Base-by-base conservation (phyloP, 2,329 filamentous ascomycete genomes). In the Scleromitrula shiraiana region DNA sequence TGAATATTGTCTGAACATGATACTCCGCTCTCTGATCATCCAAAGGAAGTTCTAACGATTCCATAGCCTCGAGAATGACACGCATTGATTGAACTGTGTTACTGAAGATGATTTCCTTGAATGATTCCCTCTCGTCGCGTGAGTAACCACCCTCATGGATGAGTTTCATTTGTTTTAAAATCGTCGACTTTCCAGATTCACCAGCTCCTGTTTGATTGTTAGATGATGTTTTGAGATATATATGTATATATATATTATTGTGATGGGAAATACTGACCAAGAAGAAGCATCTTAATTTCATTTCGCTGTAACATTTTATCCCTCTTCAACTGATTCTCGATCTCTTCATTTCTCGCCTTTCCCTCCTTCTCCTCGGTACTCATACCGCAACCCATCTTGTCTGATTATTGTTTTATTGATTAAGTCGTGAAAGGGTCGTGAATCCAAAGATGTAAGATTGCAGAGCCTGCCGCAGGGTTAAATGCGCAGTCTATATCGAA, bases 311-410 rank as follows among this genome's bases (percentile, higher is more conserved):
- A 85, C 87, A 97, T 87, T 74, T 95, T 94, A 68, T 98, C 93
- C 69, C 88, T 81, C 81, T 96, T 97, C 67, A 97, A 77, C 77
- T 97, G 91, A 70, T 96, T 97, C 74, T 98, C 93, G 66, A 98
- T 98, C 82, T 97, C 91, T 79, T 98, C 93, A 69, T 98, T 97
- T 63, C 93, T 85, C 77, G 89, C 88, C 87, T 96, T 97, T 74
- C 93, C 91, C 89, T 97, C 93, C 85, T 96, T 96, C 75, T 97
- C 93, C 77, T 97, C 93, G 67, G 93, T 95, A 70, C 91, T 97
- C 88, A 96, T 95, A 73, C 91, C 91, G 71, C 93, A 98, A 82
- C 93, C 93, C 93, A 98, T 98, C 64, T 76, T 89, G 84, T 68
- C 74, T 71, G 69, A 55, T 55, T 58, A 49, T 47, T 29, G 27